Base-by-base conservation (phyloP, 257 asterid species). In the Fraxinus pennsylvanica region DNA sequence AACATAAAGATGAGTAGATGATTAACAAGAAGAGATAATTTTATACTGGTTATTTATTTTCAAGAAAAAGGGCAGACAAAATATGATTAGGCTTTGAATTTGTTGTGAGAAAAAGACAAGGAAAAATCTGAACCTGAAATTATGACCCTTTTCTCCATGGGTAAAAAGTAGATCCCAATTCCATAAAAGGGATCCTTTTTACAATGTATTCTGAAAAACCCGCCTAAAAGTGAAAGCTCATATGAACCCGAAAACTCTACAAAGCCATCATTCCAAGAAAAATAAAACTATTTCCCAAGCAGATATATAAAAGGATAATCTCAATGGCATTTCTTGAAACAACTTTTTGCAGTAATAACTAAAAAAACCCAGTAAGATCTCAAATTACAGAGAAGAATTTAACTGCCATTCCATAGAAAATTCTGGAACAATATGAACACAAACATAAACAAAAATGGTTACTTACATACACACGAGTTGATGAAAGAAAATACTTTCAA, bases 81-180 rank as follows among this genome's bases (percentile, higher is more conserved):
- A 89, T 90, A 93, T 83, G 95, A 92, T 90, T 89, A 88, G 92
- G 85, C 88, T 82, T 89, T 83, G 80, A 84, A 87, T 88, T 88
- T 74, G 71, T 86, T 83, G 88, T 79, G 85, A 84, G 82, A 68
- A 87, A 82, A 82, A 84, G 93, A 91, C 97, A 90, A 86, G 85
- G 81, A 54, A 54, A 54, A 19, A 54, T 87, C 92, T 90, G 87
- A 86, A 86, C 90, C 85, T 79, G 83, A 83, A 79, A 86, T 91
- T 92, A 88, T 88, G 84, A 88, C 85, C 75, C 35, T 22, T n/a
- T 43, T 71, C 61, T 36, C 75, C 32, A 68, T 79, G 70, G 66
- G 35, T 75, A 22, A 81, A 84, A 84, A 86, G 92, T 80, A 88
- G 89, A 88, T 88, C 86, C 79, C 70, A 76, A 78, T 88, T 78